Evolutionary conservation across 169 alveolate genomes (phyloP), one percentile per base, ranked within the genome.

Genomic region (Plasmodium relictum): DNA sequence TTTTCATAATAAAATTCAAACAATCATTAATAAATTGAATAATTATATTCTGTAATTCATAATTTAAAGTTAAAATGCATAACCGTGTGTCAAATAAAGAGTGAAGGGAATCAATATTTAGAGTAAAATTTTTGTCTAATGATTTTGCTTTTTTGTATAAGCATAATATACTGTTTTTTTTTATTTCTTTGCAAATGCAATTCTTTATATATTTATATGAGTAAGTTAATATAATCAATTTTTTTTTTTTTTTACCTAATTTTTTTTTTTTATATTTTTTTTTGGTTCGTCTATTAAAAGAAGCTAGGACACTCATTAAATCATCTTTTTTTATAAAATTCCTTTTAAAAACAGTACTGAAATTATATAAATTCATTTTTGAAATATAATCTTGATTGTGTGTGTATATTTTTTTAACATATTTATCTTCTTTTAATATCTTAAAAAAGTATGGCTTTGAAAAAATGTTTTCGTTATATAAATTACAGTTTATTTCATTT

Each of bases 61-160:
- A 83, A 83, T 69, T 52, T 9, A 83, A 45, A 5, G 65, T 41
- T 59, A 83, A 41, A 69, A 83, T 50, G 31, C 65, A 83, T 14
- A 83, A 59, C 39, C 91, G 24, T 7, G 85, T 22, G 61, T 83
- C 91, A 69, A 83, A 83, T 26, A 83, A 72, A 62, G 73, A 68
- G 54, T 83, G 74, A n/a, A 83, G 73, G 14, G 66, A 83, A 68
- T 83, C 91, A 54, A 83, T 68, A 44, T 42, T 68, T 18, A 16
- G 31, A 59, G 20, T 83, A 45, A 83, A 83, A 69, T 83, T 83
- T 41, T 83, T 72, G 44, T 83, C 91, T 14, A 26, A 16, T 31
- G 18, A 12, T 68, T 83, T 83, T 26, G 91, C 91, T 71, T 26
- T 83, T 41, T 56, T 37, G 61, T 66, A 83, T 56, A 83, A 83